A percentile compares a stretch with the other conserved stretches of the same genome.
These are phyloP conservation scores for Trichomonas vaginalis DNA, from an alignment of 208 protist genomes.

Conservation along the genomic window DNA sequence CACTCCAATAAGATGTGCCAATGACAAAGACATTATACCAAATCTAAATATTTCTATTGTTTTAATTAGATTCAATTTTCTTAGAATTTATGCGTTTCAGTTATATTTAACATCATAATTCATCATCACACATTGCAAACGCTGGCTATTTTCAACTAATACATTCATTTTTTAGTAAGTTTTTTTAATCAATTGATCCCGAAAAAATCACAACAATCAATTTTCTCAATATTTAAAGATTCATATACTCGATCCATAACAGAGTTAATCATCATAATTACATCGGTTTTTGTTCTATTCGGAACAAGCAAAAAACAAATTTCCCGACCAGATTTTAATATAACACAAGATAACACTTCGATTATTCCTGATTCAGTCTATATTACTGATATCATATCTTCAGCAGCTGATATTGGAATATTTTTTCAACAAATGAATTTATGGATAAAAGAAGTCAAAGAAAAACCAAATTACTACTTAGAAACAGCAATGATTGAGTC, in stretches of 20 bases:
- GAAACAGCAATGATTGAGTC: neutral
- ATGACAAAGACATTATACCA: no score
- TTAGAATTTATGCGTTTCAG: no score
- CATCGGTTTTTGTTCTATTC: neutral
- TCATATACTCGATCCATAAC: neutral
- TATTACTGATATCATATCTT: neutral
- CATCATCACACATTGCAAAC: no score
- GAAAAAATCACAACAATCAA: neutral
- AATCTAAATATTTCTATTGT: neutral
- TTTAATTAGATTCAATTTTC: no score
- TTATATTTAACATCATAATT: no score
- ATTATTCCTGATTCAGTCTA: neutral
- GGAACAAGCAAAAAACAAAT: neutral
- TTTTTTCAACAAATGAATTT: neutral
- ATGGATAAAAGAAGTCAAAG: neutral
- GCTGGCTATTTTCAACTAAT: no score
- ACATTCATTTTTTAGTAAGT: neutral
- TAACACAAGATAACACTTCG: neutral
- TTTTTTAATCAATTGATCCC: neutral
- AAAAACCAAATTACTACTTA: neutral
- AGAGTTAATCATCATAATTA: neutral
- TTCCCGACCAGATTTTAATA: neutral
- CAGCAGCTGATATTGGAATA: neutral
- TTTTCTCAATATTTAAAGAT: neutral
- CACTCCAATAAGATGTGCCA: no score